Percentiles rank a stretch among this genome's conserved stretches.
Conservation (phyloP, 2,329 filamentous ascomycete genomes). For the Tolypocladium endophyticum region DNA sequence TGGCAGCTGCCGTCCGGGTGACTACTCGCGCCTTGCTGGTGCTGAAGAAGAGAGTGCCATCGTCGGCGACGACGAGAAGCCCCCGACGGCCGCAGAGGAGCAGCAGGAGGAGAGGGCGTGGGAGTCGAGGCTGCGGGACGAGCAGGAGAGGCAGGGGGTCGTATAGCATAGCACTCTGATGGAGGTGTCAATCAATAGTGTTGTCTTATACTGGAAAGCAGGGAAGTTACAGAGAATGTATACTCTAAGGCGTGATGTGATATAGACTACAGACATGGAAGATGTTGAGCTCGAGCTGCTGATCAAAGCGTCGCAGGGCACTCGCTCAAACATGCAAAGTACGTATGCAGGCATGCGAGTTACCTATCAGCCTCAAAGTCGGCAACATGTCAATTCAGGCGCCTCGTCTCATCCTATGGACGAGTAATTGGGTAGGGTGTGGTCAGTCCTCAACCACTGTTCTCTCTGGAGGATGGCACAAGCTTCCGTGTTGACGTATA, state of each 20-base stretch:
- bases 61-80: conserved; percentile 12
- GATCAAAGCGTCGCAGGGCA: background rate
- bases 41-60: conserved; percentile 11
- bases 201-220: background rate
- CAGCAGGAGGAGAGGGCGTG: conserved; percentile 10
- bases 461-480: background rate
- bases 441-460: background rate
- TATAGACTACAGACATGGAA: background rate
- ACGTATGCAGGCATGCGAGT: background rate
- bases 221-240: background rate
- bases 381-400: background rate
- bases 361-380: background rate
- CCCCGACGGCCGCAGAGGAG: background rate
- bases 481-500: background rate
- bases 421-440: background rate
- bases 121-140: conserved; percentile 10
- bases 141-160: conserved; percentile 4
- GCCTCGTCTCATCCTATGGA: background rate
- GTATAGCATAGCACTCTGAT: background rate
- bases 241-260: background rate
- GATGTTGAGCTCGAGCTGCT: background rate
- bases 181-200: background rate
- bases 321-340: background rate
- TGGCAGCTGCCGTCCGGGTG: conserved; percentile 49
- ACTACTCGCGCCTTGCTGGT: conserved; percentile 24